Base-by-base conservation (phyloP, 2,329 filamentous ascomycete species). In the Rhynchosporium graminicola region DNA sequence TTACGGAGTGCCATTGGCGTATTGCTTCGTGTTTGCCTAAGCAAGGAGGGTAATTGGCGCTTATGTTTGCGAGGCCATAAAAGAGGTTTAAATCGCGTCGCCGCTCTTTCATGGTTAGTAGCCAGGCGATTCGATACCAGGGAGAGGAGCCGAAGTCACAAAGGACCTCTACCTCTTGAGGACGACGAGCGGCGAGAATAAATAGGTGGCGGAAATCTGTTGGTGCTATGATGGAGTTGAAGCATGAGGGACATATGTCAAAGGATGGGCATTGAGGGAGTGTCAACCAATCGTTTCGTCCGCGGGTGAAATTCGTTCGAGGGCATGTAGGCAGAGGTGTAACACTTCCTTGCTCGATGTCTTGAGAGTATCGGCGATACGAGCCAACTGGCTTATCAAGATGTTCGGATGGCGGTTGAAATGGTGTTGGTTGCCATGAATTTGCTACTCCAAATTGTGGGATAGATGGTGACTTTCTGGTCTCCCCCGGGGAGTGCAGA, bases 61-160 rank as follows among this genome's bases (percentile, higher is more conserved):
- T 78, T 45, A 91, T 82, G 9, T 83, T 82, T 4, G 88, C 87
- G 40, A 97, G 80, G 43, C 84, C 82, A 63, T 88, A 84, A 36
- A 97, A 80, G 4, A 96, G 77, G 12, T 84, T 83, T 46, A 95
- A 77, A 67, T 91, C 86, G 3, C 82, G 80, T 20, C 84, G 80
- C 12, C 85, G 77, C 67, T 91, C 85, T 74, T 92, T 92, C 58
- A 90, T 78, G 2, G 87, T 93, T 65, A 96, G 81, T 3, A 93
- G 81, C 86, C 90, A 96, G 0, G 92, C 92, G 45, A 97, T 86
- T 33, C 91, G 87, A 70, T 91, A 88, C 91, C 92, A 97, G 0
- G 88, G 85, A 0, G 81, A 82, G 12, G 85, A 82, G 36, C 90
- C 91, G 75, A 97, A 91, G 67, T 92, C 88, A 76, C 94, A 98